Base-by-base conservation (phyloP, 2,329 filamentous ascomycete genomes). In the Epichloe festucae region DNA sequence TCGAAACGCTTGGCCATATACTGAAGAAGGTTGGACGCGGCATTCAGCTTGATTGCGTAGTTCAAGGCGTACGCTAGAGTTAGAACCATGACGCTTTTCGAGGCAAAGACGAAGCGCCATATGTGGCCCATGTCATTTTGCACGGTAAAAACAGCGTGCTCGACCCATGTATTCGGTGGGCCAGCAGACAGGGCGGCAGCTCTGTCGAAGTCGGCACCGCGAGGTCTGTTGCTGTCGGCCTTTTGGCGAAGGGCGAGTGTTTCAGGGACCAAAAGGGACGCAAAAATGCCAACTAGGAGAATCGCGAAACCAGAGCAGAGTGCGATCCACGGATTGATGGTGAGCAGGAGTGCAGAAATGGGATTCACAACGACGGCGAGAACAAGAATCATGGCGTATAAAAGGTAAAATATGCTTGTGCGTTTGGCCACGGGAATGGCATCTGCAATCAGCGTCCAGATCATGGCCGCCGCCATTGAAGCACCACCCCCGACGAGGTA, bases 1-100 rank as follows among this genome's bases (percentile, higher is more conserved):
- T 63, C 49, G 59, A 76, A 80, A 5, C 75, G 68, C 46, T 71
- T 73, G 1, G 72, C 73, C 50, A 74, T 67, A 57, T 79, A 79
- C 57, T 81, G 78, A 2, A 79, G 57, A 5, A 77, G 53, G 21
- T 67, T 66, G 23, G 65, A 61, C 0, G 63, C 41, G 5, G 68
- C 50, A 8, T 63, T 60, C 14, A 70, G 60, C 1, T 60, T 58
- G 15, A 70, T 54, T 0, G 64, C 59, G 8, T 53, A 56, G n/a
- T 52, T 60, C n/a, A 59, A 31, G 0, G 59, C 59, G 15, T 60
- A 62, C 0, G 69, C 65, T 2, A 67, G 4, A 17, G 73, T 64
- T 4, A 76, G 63, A 12, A 69, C 52, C 46, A 69, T 58, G 23
- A 73, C 57, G 14, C 58, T 62, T 53, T 58, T 63, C 5, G 73